Evolutionary conservation across 140 eudicot species (phyloP).

Genomic region (Bidens hawaiensis): DNA sequence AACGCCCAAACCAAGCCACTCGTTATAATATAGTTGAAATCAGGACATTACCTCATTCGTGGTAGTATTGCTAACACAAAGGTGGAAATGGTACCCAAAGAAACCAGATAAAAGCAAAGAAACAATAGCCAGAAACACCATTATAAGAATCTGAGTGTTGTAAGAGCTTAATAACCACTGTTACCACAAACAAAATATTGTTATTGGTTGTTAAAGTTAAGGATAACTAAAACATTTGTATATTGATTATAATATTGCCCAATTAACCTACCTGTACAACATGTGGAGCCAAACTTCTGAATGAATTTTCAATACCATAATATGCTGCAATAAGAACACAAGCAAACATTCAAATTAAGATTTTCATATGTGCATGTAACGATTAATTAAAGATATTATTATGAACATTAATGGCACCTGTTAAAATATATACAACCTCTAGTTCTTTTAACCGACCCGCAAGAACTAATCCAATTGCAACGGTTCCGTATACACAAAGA

Average conservation of each 20-base stretch:
- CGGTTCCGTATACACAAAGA: conserved; percentile 82
- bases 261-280: conserved; percentile 82
- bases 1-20: neutral
- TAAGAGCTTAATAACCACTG: conserved; percentile 91
- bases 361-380: neutral
- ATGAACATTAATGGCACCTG: conserved; percentile 43
- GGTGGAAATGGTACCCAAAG: conserved; percentile 80
- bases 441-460: conserved; percentile 81
- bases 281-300: conserved; percentile 73
- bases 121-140: conserved; percentile 83
- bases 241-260: neutral
- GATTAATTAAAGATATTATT: conserved; percentile 1
- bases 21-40: neutral
- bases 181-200: conserved; percentile 20
- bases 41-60: conserved; percentile 75
- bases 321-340: conserved; percentile 48
- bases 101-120: conserved; percentile 80
- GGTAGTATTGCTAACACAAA: conserved; percentile 82
- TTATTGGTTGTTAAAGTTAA: neutral
- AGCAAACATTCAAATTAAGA: conserved; percentile 1
- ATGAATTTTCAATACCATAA: conserved; percentile 83
- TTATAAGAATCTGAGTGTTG: conserved; percentile 82
- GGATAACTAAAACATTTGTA: neutral
- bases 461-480: conserved; percentile 73
- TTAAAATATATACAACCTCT: conserved; percentile 60